phyloP scores from a whole-genome alignment of 2,329 filamentous ascomycete genomes.

The Triangularia verruculosa region DNA sequence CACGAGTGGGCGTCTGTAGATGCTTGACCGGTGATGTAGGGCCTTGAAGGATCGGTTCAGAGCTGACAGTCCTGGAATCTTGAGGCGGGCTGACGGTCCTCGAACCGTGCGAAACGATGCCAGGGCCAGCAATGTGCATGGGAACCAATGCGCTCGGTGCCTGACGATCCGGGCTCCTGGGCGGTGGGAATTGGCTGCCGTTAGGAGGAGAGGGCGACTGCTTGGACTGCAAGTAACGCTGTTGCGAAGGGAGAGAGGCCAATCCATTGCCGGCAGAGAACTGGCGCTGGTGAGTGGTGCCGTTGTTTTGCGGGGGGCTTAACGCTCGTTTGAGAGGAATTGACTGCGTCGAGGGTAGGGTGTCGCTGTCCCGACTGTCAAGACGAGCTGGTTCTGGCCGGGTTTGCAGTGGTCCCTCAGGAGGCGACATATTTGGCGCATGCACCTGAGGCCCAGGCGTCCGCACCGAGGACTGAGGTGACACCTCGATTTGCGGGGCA shows the following conservation, averaged over 20 bases:
- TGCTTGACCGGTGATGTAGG: conserved; percentile 8
- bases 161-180: conserved; percentile 21
- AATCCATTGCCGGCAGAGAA: conserved; percentile 17
- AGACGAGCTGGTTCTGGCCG: conserved; percentile 17
- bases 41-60: conserved; percentile 19
- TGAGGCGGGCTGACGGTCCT: conserved; percentile 1
- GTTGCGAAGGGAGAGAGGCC: conserved; percentile 24
- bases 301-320: neutral
- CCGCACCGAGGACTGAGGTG: conserved; percentile 8
- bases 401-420: conserved; percentile 13
- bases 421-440: conserved; percentile 7
- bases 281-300: conserved; percentile 6
- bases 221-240: neutral
- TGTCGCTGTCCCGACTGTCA: conserved; percentile 11
- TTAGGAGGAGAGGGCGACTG: conserved; percentile 22
- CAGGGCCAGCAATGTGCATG: neutral
- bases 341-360: conserved; percentile 17
- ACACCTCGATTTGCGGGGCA: neutral
- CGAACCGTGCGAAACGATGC: conserved; percentile 1
- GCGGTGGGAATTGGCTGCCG: neutral
- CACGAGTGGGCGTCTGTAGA: conserved; percentile 18
- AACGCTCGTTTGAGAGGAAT: conserved; percentile 9
- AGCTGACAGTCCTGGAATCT: conserved; percentile 22
- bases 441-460: conserved; percentile 7
- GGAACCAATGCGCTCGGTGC: conserved; percentile 19